Percentiles rank a stretch among this genome's conserved stretches.
Evolutionary conservation across 2,329 filamentous ascomycete species (phyloP).

Genomic region (Canariomyces notabilis): DNA sequence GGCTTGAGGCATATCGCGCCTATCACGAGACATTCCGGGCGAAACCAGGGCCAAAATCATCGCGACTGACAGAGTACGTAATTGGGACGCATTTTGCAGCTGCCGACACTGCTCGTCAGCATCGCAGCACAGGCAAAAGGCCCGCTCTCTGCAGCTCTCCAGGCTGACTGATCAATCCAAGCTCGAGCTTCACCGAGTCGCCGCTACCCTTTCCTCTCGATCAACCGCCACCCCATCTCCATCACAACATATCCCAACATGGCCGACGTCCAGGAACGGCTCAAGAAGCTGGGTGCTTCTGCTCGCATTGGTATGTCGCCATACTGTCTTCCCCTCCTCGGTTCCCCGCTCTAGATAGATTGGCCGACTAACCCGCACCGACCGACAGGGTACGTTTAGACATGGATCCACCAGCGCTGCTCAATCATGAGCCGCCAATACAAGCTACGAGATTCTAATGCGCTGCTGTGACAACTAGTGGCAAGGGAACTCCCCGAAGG

Average conservation of each 20-base stretch:
- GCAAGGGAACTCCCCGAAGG: constrained; percentile 96
- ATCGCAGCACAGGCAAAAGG: not conserved
- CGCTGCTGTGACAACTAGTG: constrained; percentile 46
- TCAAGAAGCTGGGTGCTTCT: constrained; percentile 53
- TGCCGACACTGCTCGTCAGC: constrained; percentile 2
- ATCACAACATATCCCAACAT: constrained; percentile 32
- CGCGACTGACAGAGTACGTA: constrained; percentile 22
- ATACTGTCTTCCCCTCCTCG: constrained; percentile 6
- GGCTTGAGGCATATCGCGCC: constrained; percentile 24
- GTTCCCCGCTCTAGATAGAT: constrained; percentile 14
- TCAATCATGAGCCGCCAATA: constrained; percentile 5
- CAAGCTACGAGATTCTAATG: constrained; percentile 19
- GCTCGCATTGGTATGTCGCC: constrained; percentile 62
- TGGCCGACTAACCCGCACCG: constrained; percentile 21
- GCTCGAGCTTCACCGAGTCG: constrained; percentile 24
- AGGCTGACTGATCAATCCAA: constrained; percentile 22
- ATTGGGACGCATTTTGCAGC: constrained; percentile 6
- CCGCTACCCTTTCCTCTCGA: constrained; percentile 13
- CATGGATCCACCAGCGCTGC: constrained; percentile 9
- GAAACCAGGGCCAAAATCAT: constrained; percentile 18
- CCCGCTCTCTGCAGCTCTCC: constrained; percentile 11
- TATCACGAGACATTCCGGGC: constrained; percentile 21
- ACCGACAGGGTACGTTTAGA: constrained; percentile 28
- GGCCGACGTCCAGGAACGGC: constrained; percentile 54
- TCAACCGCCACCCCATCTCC: constrained; percentile 17